Evolutionary conservation across 768 basidiomycete species (phyloP).

Genomic region (Trametes maxima): DNA sequence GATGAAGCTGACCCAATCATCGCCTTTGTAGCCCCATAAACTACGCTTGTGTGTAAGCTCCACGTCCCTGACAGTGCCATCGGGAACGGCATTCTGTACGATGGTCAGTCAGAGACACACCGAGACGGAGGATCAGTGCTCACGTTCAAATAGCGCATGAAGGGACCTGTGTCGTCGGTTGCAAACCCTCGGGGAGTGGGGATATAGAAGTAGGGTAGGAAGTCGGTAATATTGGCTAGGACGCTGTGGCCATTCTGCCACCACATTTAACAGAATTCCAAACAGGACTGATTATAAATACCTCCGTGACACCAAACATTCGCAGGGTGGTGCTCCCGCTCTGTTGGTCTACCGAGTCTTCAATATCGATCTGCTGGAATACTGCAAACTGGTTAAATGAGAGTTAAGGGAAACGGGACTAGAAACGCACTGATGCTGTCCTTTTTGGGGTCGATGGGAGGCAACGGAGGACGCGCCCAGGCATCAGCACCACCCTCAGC

Average conservation of each 20-base stretch:
- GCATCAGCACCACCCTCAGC: constrained; percentile 77
- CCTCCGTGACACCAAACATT: constrained; percentile 93
- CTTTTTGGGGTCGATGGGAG: constrained; percentile 54
- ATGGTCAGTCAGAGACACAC: not conserved
- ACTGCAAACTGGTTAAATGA: constrained; percentile 45
- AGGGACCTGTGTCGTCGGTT: constrained; percentile 62
- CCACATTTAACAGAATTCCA: not conserved
- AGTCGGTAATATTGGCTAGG: constrained; percentile 77
- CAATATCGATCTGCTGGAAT: constrained; percentile 97
- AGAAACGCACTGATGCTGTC: constrained; percentile 66
- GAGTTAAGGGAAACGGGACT: not conserved
- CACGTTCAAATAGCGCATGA: constrained; percentile 77
- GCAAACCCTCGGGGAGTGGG: constrained; percentile 84
- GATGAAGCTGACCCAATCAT: constrained; percentile 78
- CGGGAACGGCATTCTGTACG: constrained; percentile 38
- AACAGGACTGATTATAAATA: constrained; percentile 28
- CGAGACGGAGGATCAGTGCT: constrained; percentile 30
- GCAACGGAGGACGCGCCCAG: constrained; percentile 70
- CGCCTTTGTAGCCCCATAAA: constrained; percentile 89
- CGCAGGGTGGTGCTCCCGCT: constrained; percentile 52
- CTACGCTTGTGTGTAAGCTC: constrained; percentile 68
- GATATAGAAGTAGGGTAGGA: constrained; percentile 93
- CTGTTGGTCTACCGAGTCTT: constrained; percentile 55
- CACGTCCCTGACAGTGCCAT: constrained; percentile 48
- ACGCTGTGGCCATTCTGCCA: constrained; percentile 84